A percentile compares a stretch with the other conserved stretches of the same genome.
Conservation (phyloP, 805 yeast genomes). For the Metschnikowia similis region DNA sequence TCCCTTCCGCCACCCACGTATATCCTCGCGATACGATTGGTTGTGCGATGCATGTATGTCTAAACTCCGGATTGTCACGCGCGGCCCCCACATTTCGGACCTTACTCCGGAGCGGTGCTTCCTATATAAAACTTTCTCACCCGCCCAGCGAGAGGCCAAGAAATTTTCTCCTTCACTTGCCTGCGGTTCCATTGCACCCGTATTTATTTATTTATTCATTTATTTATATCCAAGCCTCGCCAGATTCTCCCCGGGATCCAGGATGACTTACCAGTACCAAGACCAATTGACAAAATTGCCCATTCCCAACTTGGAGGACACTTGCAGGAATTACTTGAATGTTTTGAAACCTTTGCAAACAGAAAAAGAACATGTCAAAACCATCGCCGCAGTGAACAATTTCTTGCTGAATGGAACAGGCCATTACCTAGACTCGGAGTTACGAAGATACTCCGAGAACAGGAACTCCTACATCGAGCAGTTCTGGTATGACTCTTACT, state of each 20-base stretch:
- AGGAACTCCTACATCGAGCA: slow-evolving; percentile 85
- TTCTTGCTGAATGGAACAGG: slow-evolving; percentile 51
- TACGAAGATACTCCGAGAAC: slow-evolving; percentile 56
- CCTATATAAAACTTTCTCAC: slow-evolving; percentile 6
- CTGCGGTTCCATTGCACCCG: too few species aligned
- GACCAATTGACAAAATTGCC: slow-evolving; percentile 63
- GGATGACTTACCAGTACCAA: slow-evolving; percentile 53
- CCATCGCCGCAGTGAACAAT: slow-evolving; percentile 52
- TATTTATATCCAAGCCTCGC: background rate
- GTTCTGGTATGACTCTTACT: slow-evolving; percentile 89
- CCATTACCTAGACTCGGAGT: slow-evolving; percentile 58
- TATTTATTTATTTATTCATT: background rate
- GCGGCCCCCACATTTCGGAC: slow-evolving; percentile 19
- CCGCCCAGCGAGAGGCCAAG: background rate
- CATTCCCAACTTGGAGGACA: slow-evolving; percentile 67
- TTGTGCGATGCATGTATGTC: slow-evolving; percentile 1
- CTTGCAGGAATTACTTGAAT: slow-evolving; percentile 61
- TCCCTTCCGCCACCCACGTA: background rate
- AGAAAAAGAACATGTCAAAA: slow-evolving; percentile 59
- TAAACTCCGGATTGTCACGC: slow-evolving; percentile 6
- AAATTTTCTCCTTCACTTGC: background rate
- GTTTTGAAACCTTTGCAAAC: slow-evolving; percentile 80
- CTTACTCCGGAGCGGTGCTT: slow-evolving; percentile 4
- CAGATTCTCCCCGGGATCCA: background rate
- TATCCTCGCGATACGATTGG: slow-evolving; percentile 1